Evolutionary conservation across 2,329 filamentous ascomycete species (phyloP).

Genomic region (Apiospora rasikravindrae): DNA sequence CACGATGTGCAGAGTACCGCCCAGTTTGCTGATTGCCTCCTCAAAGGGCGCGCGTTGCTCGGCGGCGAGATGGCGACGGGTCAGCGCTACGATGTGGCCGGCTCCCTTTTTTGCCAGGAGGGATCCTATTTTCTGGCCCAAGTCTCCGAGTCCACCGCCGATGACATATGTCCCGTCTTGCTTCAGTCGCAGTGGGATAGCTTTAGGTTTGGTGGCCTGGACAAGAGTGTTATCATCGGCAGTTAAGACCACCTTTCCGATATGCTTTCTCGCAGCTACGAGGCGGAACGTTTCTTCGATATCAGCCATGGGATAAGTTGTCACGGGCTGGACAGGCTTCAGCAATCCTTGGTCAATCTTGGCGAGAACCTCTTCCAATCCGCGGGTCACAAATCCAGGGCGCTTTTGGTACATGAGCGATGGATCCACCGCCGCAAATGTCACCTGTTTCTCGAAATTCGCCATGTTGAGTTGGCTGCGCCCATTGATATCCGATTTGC

Average conservation of each 20-base stretch:
- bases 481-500: constrained; percentile 37
- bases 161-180: constrained; percentile 38
- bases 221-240: constrained; percentile 26
- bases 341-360: constrained; percentile 1
- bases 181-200: constrained; percentile 36
- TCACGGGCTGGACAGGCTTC: constrained; percentile 31
- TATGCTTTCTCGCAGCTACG: constrained; percentile 36
- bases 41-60: constrained; percentile 21
- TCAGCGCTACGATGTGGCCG: constrained; percentile 36
- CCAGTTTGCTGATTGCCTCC: constrained; percentile 41
- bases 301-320: constrained; percentile 22
- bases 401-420: constrained; percentile 9
- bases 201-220: constrained; percentile 25
- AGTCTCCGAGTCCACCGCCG: constrained; percentile 41
- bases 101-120: constrained; percentile 39
- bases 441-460: constrained; percentile 36
- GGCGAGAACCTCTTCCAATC: background rate
- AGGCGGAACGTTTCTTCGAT: constrained; percentile 42
- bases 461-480: constrained; percentile 41
- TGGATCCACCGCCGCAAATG: constrained; percentile 27
- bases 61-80: constrained; percentile 32
- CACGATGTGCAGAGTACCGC: constrained; percentile 34
- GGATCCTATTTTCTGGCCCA: constrained; percentile 34
- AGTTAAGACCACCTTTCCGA: constrained; percentile 50
- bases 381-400: background rate